Evolutionary conservation across 306 rosid genomes (phyloP), one percentile per base, ranked within the genome.

Genomic region (Lathyrus sativus): DNA sequence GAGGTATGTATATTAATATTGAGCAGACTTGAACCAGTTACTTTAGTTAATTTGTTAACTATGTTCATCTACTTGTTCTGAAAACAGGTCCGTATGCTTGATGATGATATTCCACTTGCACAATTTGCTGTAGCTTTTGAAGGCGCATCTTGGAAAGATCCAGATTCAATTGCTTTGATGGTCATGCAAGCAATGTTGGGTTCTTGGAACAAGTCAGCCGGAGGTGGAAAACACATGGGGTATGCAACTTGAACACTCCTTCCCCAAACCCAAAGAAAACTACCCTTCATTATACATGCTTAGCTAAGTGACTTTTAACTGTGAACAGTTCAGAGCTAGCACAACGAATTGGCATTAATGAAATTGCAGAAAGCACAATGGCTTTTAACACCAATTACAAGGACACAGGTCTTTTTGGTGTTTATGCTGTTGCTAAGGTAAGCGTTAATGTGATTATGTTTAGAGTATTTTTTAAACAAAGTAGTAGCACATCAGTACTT

Each of bases 171-270:
- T 78, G 68, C 97, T 39, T 78, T 95, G 65, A 95, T 90, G 99
- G 99, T 95, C 76, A 95, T 95, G 96, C 99, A 95, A 46, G 95
- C 97, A 26, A 85, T 95, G 97, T 59, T 95, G 81, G 99, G 97
- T 19, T 90, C 99, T 42, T 95, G 97, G 97, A 95, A 86, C 73
- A 95, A 95, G 77, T 75, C 75, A 45, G 88, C 91, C 6, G 91
- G 89, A 41, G 95, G 97, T 65, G 99, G 92, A 86, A 90, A 95
- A 75, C 99, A 95, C 81, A 87, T 91, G 97, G 96, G 98, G 98
- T 89, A 78, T 80, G 74, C 9, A 41, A 38, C 70, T 18, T 78
- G 49, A 54, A 39, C 22, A 18, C 33, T 54, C 51, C 61, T 6
- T 26, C 51, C 11, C 8, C 7, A 12, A 18, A 18, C n/a, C 9